Evolutionary conservation across 352 stramenopile genomes (phyloP).

Genomic region (Globisporangium nodosum): DNA sequence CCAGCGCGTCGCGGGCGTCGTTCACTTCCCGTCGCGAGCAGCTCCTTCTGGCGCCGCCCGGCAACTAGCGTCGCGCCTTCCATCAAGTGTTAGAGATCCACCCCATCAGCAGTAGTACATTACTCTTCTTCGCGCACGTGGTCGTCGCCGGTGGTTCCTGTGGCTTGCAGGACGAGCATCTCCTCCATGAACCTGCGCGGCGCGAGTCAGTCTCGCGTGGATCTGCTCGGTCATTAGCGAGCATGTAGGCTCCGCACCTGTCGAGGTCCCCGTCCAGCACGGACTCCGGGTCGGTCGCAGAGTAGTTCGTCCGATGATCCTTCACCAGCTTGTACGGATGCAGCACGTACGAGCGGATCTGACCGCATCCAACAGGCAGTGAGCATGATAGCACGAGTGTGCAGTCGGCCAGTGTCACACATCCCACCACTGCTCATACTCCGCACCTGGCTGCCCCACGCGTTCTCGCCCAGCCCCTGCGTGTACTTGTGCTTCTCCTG

Average conservation of each 20-base stretch:
- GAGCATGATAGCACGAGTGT: too few relatives aligned
- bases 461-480: slow-evolving; percentile 68
- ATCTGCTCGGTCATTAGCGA: too few relatives aligned
- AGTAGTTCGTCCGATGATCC: slow-evolving; percentile 90
- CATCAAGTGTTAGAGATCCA: slow-evolving; percentile 1
- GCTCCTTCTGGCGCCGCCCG: slow-evolving; percentile 14
- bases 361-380: slow-evolving; percentile 1
- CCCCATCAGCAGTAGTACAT: not conserved
- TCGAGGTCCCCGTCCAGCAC: slow-evolving; percentile 92
- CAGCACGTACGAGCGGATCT: slow-evolving; percentile 97
- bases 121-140: not conserved
- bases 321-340: slow-evolving; percentile 99
- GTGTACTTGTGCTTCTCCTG: slow-evolving; percentile 43
- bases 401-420: too few relatives aligned
- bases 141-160: not conserved
- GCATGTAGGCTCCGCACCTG: slow-evolving; percentile 10
- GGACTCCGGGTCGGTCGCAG: slow-evolving; percentile 78
- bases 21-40: slow-evolving; percentile 7
- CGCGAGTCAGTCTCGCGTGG: not conserved
- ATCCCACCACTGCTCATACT: slow-evolving; percentile 18
- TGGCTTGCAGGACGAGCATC: slow-evolving; percentile 47
- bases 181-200: slow-evolving; percentile 58
- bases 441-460: slow-evolving; percentile 51
- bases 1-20: slow-evolving; percentile 13
- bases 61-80: not conserved